These are phyloP conservation scores for Podila minutissima DNA, from an alignment of 192 early-diverging fungal species.

Conservation along the genomic window DNA sequence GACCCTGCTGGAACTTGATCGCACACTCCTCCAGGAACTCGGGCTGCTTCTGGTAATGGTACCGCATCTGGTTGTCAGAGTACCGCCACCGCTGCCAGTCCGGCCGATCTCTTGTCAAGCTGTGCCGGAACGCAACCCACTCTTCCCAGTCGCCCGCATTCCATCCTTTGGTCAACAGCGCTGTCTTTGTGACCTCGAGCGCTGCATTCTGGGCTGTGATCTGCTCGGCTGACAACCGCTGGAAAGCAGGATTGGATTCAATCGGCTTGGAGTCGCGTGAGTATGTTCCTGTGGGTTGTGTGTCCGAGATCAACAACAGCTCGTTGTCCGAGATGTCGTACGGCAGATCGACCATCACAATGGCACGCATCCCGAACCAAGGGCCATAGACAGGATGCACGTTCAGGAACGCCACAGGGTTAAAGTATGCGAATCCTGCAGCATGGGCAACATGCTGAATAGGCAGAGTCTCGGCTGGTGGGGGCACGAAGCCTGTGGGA, in stretches of 20 bases:
- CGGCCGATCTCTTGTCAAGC: conserved; percentile 14
- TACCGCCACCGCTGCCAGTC: conserved; percentile 42
- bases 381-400: conserved; percentile 48
- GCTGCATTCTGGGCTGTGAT: conserved; percentile 17
- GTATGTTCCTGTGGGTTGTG: conserved; percentile 26
- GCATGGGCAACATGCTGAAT: conserved; percentile 49
- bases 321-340: conserved; percentile 45
- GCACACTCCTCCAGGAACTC: conserved; percentile 31
- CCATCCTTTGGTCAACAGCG: conserved; percentile 39
- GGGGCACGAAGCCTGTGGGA: conserved; percentile 46
- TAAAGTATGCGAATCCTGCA: conserved; percentile 45
- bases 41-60: conserved; percentile 37
- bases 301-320: conserved; percentile 23
- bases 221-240: conserved; percentile 8
- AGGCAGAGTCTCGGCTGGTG: conserved; percentile 18
- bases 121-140: conserved; percentile 41
- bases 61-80: conserved; percentile 43
- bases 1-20: conserved; percentile 3
- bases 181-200: conserved; percentile 34
- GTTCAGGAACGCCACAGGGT: conserved; percentile 36
- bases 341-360: conserved; percentile 41
- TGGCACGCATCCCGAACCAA: conserved; percentile 46
- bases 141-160: conserved; percentile 38
- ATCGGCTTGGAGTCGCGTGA: conserved; percentile 36
- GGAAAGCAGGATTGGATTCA: conserved; percentile 36